These are phyloP conservation scores for Fulvia fulva DNA, from an alignment of 2,329 filamentous ascomycete species.

Conservation along the genomic window DNA sequence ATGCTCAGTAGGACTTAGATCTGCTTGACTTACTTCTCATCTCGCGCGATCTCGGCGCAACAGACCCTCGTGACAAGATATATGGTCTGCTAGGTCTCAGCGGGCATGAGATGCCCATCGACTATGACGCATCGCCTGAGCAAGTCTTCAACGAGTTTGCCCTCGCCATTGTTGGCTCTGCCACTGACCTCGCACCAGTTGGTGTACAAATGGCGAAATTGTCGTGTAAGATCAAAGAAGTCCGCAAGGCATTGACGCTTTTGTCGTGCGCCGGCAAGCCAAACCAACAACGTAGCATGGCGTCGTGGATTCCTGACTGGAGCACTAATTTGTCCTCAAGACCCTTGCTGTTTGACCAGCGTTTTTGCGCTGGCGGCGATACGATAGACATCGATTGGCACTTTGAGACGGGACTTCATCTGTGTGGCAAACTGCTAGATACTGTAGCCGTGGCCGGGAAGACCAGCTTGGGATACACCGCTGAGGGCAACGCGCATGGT, in stretches of 20 bases:
- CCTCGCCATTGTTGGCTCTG: conserved; percentile 24
- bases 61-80: conserved; percentile 29
- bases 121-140: conserved; percentile 26
- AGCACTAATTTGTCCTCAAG: conserved; percentile 23
- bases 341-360: conserved; percentile 27
- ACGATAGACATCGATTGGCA: conserved; percentile 28
- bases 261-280: conserved; percentile 29
- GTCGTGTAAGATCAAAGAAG: conserved; percentile 13
- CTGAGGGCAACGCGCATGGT: conserved; percentile 2
- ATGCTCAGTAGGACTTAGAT: conserved; percentile 18
- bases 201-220: conserved; percentile 8
- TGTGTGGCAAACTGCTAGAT: conserved; percentile 29
- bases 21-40: conserved; percentile 30
- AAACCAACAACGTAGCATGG: conserved; percentile 22
- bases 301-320: conserved; percentile 30
- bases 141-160: conserved; percentile 31
- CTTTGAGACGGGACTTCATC: conserved; percentile 22
- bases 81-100: conserved; percentile 29
- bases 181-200: conserved; percentile 12
- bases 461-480: conserved; percentile 16
- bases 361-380: conserved; percentile 25
- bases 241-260: conserved; percentile 25
- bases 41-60: conserved; percentile 28
- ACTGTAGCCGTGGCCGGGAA: conserved; percentile 23
- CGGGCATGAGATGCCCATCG: conserved; percentile 25